Evolutionary conservation across 1,284 basidiomycete species (phyloP), one percentile per base, ranked within the genome.

Genomic region (Hypsizygus ulmarius): DNA sequence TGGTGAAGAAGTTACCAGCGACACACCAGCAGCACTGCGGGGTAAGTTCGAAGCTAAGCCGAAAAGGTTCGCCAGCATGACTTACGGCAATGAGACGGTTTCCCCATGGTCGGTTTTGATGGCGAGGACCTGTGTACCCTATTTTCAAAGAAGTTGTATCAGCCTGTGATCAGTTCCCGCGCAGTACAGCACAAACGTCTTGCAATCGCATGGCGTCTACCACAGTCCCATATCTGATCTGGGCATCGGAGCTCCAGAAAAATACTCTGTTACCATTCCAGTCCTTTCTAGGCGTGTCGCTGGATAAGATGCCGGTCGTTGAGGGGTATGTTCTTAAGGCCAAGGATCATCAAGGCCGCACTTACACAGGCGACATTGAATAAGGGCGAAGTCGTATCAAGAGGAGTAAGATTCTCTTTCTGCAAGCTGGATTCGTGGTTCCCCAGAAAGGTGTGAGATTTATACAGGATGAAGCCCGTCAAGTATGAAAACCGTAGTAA

Each of bases 141-240:
- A 34, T 27, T 39, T 14, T 16, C n/a, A n/a, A 33, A 18, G 10
- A n/a, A 11, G 2, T 16, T 11, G 33, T 16, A 19, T 46, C 33
- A 45, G 34, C 34, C 33, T 16, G 15, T 9, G 11, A 21, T 12
- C 42, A 36, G 3, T 5, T n/a, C n/a, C 3, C 2, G 28, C 5
- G 18, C 15, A 16, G 5, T 11, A 11, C 30, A 28, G 12, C 14
- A 49, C 58, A 35, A 38, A 60, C 57, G 44, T 59, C 56, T n/a
- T 46, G 36, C 32, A 51, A 49, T 18, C 50, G 47, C 16, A 38
- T 48, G 21, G 37, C 39, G 19, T 56, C 52, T 18, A 59, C 30
- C 3, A 61, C 59, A 1, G 53, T 58, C 11, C 61, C 61, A 47
- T 63, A 60, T 29, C 50, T 50, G 21, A 58, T 49, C 33, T 52